Evolutionary conservation across 2,329 filamentous ascomycete species (phyloP).

Genomic region (Colletotrichum abscissum): DNA sequence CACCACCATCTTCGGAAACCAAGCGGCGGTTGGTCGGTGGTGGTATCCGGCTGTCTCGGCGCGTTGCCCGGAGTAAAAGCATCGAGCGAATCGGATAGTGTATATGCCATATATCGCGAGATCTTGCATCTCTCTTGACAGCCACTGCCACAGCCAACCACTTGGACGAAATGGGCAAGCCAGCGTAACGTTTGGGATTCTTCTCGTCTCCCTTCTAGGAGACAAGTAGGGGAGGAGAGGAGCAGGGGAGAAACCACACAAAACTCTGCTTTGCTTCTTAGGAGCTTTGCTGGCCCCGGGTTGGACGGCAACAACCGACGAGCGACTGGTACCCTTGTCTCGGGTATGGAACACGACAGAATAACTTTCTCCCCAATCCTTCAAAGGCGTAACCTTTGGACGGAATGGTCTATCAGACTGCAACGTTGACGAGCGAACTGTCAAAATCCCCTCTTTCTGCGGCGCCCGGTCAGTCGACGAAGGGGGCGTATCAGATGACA

Average conservation of each 20-base stretch:
- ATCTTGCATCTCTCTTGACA: background rate
- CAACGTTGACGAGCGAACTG: slow-evolving; percentile 4
- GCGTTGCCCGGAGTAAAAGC: background rate
- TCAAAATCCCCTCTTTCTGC: background rate
- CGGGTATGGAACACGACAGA: background rate
- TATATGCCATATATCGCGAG: background rate
- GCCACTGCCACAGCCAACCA: background rate
- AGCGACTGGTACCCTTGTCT: background rate
- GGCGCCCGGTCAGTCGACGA: background rate
- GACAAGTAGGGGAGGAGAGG: too few relatives aligned
- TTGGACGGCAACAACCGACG: too few relatives aligned
- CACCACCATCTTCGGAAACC: background rate
- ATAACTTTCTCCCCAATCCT: background rate
- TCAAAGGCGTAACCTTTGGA: background rate
- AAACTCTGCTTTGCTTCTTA: too few relatives aligned
- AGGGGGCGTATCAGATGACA: background rate
- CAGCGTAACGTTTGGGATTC: too few relatives aligned
- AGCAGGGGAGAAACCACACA: too few relatives aligned
- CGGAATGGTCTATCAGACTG: background rate
- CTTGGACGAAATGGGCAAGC: background rate
- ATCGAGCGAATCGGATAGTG: background rate
- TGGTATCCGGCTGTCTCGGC: background rate
- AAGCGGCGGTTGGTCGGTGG: background rate
- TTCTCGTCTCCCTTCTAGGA: too few relatives aligned
- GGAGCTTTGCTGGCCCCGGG: too few relatives aligned